phyloP scores from a whole-genome alignment of 805 yeast genomes.

The Saccharomycopsis lassenensis region DNA sequence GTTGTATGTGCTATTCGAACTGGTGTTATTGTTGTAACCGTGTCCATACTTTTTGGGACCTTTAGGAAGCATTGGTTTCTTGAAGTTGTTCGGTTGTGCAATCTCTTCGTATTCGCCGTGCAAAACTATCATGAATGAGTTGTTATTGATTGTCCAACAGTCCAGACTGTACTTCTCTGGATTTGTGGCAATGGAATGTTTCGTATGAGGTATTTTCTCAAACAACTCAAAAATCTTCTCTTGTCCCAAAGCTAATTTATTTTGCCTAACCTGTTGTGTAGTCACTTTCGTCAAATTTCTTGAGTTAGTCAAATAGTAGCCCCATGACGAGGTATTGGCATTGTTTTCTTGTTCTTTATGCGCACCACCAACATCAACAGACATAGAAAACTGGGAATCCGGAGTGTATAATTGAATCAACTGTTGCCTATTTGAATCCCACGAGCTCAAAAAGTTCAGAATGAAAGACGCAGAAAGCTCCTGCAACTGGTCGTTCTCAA shows the following conservation, averaged over 20 bases:
- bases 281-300: slow-evolving; percentile 63
- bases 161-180: slow-evolving; percentile 71
- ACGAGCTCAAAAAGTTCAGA: slow-evolving; percentile 59
- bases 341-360: slow-evolving; percentile 1
- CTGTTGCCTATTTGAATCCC: slow-evolving; percentile 71
- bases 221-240: slow-evolving; percentile 54
- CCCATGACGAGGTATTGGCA: slow-evolving; percentile 34
- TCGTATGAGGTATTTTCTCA: slow-evolving; percentile 61
- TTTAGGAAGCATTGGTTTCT: slow-evolving; percentile 21
- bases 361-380: slow-evolving; percentile 42
- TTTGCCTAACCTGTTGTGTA: slow-evolving; percentile 32
- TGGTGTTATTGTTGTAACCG: slow-evolving; percentile 18
- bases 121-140: slow-evolving; percentile 65
- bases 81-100: slow-evolving; percentile 38
- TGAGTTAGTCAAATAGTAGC: slow-evolving; percentile 60
- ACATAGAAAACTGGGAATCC: slow-evolving; percentile 76
- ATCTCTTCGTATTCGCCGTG: slow-evolving; percentile 81
- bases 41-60: slow-evolving; percentile 22
- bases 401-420: slow-evolving; percentile 65
- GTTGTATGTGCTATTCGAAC: slow-evolving; percentile 22
- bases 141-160: slow-evolving; percentile 44
- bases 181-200: slow-evolving; percentile 53
- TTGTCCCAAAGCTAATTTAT: slow-evolving; percentile 58
- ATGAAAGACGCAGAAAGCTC: slow-evolving; percentile 66
- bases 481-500: slow-evolving; percentile 67